Evolutionary conservation across 108 stramenopile species (phyloP), one percentile per base, ranked within the genome.

Genomic region (Cyclotella sp.): DNA sequence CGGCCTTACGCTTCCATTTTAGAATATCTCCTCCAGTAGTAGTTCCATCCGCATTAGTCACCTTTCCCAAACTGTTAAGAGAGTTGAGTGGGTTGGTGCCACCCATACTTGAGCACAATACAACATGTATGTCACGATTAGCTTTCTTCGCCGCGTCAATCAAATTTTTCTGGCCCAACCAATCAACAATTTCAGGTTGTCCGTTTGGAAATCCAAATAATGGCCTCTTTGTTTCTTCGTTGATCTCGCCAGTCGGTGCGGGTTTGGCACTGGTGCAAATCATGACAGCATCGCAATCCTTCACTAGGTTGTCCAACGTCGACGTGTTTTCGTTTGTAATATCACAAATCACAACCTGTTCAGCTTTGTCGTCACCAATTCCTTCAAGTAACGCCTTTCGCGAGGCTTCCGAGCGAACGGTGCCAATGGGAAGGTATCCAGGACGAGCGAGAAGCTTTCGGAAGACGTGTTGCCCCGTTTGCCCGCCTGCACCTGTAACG

Each of bases 181-280:
- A 96, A 82, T 96, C 93, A 27, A 93, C 91, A 43, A 80, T 19
- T 68, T 90, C 90, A 2, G 90, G 90, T 34, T 81, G 55, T 24
- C 90, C 88, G 43, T 87, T 72, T 39, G 90, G 89, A 42, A 90
- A 91, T 3, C 75, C 78, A 72, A 93, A 90, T 1, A 72, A 57
- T 9, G 89, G 90, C 22, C 89, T 75, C 34, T 89, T 77, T 1
- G 78, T 79, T 0, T 84, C 81, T 16, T 68, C 69, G 51, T 86
- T 81, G 58, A 83, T 68, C 83, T 93, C 88, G 18, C 82, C 87
- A 18, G 86, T 85, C 12, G 90, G 90, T 11, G 73, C 72, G 5
- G 95, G 95, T 58, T 88, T 90, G 45, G 93, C 95, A 59, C 89
- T 90, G 12, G 95, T 95, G 68, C 90, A 91, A 45, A 96, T 82